Evolutionary conservation across 139 green algal genomes (phyloP).

Genomic region (Chlorella sp.): DNA sequence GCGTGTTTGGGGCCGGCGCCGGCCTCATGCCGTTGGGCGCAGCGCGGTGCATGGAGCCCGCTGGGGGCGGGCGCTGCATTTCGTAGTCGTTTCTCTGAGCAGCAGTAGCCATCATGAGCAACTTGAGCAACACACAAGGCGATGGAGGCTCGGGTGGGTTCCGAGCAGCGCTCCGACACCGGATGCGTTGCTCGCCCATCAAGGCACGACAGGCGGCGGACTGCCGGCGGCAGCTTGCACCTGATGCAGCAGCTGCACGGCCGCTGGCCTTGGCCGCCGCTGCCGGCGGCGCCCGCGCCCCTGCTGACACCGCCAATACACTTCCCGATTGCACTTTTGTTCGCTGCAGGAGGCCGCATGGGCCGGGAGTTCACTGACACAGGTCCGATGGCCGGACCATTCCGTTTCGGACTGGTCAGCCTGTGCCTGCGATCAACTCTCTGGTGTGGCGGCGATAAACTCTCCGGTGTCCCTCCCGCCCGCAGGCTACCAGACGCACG

Average conservation of each 20-base stretch:
- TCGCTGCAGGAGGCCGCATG: no score
- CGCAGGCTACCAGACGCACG: constrained; percentile 37
- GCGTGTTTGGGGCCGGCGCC: no score
- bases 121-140: background rate
- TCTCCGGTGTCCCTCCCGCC: background rate
- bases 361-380: no score
- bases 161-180: background rate
- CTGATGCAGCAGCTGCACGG: background rate
- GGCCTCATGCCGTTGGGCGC: no score
- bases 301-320: background rate
- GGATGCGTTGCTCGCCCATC: no score
- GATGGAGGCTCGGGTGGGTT: background rate
- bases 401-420: no score
- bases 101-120: background rate
- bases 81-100: background rate
- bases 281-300: background rate
- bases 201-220: no score
- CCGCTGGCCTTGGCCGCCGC: no score
- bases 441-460: background rate
- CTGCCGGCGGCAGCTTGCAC: no score
- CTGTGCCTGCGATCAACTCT: background rate
- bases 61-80: background rate
- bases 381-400: no score
- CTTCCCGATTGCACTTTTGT: no score
- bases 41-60: no score